phyloP scores from a whole-genome alignment of 192 early-diverging fungal species.

The Powellomyces hirtus region DNA sequence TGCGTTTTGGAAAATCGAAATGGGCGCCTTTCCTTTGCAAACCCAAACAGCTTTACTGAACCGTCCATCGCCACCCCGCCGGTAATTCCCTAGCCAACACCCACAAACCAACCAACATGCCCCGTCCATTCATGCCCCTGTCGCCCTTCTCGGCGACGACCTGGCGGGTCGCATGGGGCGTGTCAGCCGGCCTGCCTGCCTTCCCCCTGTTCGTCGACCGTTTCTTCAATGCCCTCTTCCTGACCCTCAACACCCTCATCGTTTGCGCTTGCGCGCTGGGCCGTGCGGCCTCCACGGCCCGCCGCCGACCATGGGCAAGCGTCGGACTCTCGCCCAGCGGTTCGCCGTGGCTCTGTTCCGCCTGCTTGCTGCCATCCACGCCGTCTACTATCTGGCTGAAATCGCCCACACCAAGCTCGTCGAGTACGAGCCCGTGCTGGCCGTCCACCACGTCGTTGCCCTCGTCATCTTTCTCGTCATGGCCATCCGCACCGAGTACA shows the following conservation, averaged over 20 bases:
- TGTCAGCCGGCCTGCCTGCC: not conserved
- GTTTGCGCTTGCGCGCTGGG: not conserved
- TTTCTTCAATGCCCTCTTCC: not conserved
- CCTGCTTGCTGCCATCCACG: not conserved
- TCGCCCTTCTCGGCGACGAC: not conserved
- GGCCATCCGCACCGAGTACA: not conserved
- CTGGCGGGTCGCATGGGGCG: not conserved
- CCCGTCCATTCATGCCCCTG: not conserved
- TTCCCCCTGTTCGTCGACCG: not conserved
- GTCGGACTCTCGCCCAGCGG: not conserved
- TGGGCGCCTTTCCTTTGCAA: too few relatives aligned
- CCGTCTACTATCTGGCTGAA: not conserved
- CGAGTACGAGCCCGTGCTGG: not conserved
- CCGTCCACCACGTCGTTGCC: conserved; percentile 4
- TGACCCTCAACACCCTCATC: not conserved
- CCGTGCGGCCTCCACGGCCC: not conserved
- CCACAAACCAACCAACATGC: too few relatives aligned
- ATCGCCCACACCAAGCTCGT: not conserved
- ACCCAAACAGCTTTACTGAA: too few relatives aligned
- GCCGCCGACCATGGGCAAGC: not conserved
- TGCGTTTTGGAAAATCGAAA: too few relatives aligned
- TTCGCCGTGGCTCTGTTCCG: not conserved
- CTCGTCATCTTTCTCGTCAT: conserved; percentile 3
- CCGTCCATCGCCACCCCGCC: too few relatives aligned
- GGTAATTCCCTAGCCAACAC: too few relatives aligned